Base-by-base conservation (phyloP, 2,329 filamentous ascomycete genomes). In the Venturia oleaginea region DNA sequence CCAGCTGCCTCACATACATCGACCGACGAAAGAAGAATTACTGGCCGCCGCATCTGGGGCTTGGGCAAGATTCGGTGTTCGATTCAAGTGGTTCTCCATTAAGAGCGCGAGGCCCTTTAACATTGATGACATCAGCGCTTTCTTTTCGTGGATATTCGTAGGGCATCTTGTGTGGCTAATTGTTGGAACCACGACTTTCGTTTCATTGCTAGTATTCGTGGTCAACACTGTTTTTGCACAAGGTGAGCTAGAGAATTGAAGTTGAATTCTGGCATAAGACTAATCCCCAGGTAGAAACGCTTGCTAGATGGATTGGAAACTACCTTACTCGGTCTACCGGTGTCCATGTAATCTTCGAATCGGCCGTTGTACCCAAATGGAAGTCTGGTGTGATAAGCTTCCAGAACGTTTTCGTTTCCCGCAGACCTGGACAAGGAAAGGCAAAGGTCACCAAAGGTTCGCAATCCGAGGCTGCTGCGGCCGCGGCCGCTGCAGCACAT, bases 31-130 rank as follows among this genome's bases (percentile, higher is more conserved):
- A 73, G 92, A 97, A 73, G 94, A 99, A 75, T 82, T 99, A 34
- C 81, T 99, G 42, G 89, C 90, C 24, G 93, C 94, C 4, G 92
- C 94, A 42, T 97, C 87, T 27, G 92, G 92, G 1, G 97, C 97
- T 74, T 94, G 91, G 87, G 88, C 95, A 67, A 85, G 94, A 60
- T 76, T 97, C 55, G 91, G 89, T 72, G 90, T 97, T 30, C 88
- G 92, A 48, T 95, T 97, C 79, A 99, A 99, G 76, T 99, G 94
- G 94, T 88, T 94, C 71, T 95, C 94, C 2, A 99, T 99, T 70
- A 83, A 92, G 72, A 96, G 92, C 73, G 90, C 90, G 74, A 84
- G 94, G 43, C 94, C 94, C 0, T 99, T 94, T 85, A 99, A 96
- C 75, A 84, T 88, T 27, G 94, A 99, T 74, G 94, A 99, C 77